phyloP scores from a whole-genome alignment of 208 protist species.

The Leishmania gerbilli region DNA sequence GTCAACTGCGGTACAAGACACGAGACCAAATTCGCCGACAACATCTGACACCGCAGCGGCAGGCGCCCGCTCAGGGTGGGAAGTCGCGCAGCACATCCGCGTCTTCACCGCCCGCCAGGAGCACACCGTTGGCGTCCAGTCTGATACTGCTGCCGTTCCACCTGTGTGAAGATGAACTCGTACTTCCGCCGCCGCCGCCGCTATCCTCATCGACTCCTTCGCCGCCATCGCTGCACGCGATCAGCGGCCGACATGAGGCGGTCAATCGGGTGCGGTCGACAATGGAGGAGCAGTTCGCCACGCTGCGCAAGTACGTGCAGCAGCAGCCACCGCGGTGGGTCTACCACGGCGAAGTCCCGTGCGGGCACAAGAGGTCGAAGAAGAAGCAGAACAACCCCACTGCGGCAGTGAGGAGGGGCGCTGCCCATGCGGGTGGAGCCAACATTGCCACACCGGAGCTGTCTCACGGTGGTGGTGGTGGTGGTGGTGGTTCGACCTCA shows the following conservation, averaged over 20 bases:
- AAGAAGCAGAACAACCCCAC: background rate
- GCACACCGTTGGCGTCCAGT: constrained; percentile 11
- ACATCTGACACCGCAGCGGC: background rate
- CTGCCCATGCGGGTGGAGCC: background rate
- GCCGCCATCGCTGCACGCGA: background rate
- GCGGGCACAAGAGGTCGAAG: background rate
- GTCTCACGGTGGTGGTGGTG: background rate
- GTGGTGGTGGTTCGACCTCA: background rate
- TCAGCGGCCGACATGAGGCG: constrained; percentile 4
- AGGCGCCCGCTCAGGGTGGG: background rate
- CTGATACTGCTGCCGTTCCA: constrained; percentile 68
- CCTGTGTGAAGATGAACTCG: constrained; percentile 65
- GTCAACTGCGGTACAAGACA: constrained; percentile 38
- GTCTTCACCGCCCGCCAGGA: background rate
- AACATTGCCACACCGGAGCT: background rate
- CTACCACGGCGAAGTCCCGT: constrained; percentile 20
- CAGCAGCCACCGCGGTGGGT: constrained; percentile 42
- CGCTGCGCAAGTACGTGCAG: constrained; percentile 35
- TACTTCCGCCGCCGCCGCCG: constrained; percentile 34
- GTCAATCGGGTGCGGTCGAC: constrained; percentile 21
- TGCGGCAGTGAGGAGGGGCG: background rate
- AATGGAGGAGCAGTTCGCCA: constrained; percentile 49
- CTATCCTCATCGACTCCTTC: background rate
- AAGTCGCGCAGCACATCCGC: background rate
- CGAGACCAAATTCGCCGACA: constrained; percentile 2